These are phyloP conservation scores for Thelonectria olida DNA, from an alignment of 2,329 filamentous ascomycete genomes.

Conservation along the genomic window DNA sequence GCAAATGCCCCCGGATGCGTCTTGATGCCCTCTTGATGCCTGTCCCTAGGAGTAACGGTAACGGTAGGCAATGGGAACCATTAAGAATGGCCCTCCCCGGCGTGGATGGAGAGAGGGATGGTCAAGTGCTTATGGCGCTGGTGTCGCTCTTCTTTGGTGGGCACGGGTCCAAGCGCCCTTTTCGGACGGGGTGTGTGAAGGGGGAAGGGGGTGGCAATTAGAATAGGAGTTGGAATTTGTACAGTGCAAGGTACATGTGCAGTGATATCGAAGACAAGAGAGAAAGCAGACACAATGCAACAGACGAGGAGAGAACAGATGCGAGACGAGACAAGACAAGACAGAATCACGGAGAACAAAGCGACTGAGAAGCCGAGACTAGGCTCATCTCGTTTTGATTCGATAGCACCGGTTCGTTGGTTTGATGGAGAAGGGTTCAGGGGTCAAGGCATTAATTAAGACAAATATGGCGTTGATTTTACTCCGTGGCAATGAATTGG, in stretches of 20 bases:
- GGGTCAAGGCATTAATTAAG: neutral
- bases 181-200: neutral
- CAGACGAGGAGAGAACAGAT: neutral
- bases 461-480: no score
- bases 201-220: neutral
- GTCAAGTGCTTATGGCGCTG: no score
- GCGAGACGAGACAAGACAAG: neutral
- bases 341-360: neutral
- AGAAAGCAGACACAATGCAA: neutral
- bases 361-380: neutral
- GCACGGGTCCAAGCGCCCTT: neutral
- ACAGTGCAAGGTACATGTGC: neutral
- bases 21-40: no score
- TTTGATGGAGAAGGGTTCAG: neutral
- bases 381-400: neutral
- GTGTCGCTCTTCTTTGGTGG: no score
- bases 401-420: neutral
- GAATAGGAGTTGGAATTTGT: neutral
- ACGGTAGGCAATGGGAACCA: neutral
- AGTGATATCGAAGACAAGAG: neutral
- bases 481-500: no score
- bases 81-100: constrained; percentile 2
- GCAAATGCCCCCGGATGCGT: neutral
- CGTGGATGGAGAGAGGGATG: constrained; percentile 2
- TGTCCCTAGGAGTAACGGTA: neutral